Evolutionary conservation across 495 filamentous ascomycete species (phyloP).

Genomic region (Elaphomyces granulatus): DNA sequence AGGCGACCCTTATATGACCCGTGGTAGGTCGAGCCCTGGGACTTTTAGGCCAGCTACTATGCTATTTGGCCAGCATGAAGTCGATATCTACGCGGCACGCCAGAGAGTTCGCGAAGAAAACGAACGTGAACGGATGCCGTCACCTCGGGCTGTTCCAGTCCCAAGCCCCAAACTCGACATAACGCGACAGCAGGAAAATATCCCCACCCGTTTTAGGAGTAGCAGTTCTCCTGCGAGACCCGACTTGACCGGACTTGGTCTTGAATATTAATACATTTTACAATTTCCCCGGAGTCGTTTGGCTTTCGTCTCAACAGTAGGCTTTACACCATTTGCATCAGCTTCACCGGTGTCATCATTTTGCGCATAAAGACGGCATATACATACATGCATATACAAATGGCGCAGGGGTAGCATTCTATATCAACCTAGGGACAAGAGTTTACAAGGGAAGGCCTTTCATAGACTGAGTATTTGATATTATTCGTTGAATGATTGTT

Average conservation of each 20-base stretch:
- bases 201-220: conserved; percentile 25
- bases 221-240: conserved; percentile 40
- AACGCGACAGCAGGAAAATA: conserved; percentile 11
- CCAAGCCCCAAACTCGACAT: conserved; percentile 11
- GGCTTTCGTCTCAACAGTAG: no score
- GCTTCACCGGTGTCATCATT: no score
- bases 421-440: no score
- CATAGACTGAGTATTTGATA: no score
- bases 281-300: no score
- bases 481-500: no score
- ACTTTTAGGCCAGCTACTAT: conserved; percentile 4
- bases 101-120: conserved; percentile 6
- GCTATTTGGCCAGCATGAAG: conserved; percentile 17
- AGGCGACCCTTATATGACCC: neutral
- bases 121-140: conserved; percentile 9
- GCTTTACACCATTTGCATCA: no score
- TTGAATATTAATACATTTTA: no score
- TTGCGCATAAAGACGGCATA: no score
- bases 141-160: conserved; percentile 6
- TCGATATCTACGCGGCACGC: conserved; percentile 22
- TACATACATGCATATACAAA: no score
- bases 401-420: no score
- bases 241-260: conserved; percentile 14
- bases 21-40: conserved; percentile 20
- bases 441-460: no score